Percentiles rank a stretch among this genome's conserved stretches.
These are phyloP conservation scores for Pseudovirgaria hyperparasitica DNA, from an alignment of 2,329 filamentous ascomycete genomes.

Conservation along the genomic window DNA sequence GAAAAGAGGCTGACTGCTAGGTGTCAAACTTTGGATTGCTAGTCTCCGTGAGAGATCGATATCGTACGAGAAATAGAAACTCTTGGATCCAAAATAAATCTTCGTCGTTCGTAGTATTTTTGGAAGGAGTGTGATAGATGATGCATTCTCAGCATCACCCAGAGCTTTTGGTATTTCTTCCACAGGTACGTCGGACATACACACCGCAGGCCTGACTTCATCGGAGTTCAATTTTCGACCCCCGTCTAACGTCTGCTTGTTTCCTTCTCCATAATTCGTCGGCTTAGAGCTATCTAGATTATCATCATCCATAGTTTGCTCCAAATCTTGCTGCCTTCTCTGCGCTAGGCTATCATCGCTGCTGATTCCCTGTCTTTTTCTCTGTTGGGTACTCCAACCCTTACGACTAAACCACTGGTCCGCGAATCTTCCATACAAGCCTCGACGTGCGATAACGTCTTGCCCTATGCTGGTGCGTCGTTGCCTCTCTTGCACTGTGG, in stretches of 20 bases:
- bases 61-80: constrained; percentile 94
- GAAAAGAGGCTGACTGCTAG: constrained; percentile 48
- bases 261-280: constrained; percentile 11
- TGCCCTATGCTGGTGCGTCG: constrained; percentile 54
- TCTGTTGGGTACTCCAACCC: constrained; percentile 64
- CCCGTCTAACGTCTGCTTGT: too few relatives aligned
- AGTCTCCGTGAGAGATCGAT: constrained; percentile 70
- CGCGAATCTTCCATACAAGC: constrained; percentile 80
- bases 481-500: constrained; percentile 14
- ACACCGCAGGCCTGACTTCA: constrained; percentile 5
- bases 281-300: constrained; percentile 11
- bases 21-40: constrained; percentile 25
- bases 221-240: constrained; percentile 6
- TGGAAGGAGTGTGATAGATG: constrained; percentile 46
- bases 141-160: constrained; percentile 17
- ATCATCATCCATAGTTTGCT: constrained; percentile 14
- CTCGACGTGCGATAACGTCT: constrained; percentile 73
- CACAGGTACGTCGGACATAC: constrained; percentile 11
- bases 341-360: constrained; percentile 31
- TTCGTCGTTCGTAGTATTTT: constrained; percentile 75
- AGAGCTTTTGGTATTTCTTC: constrained; percentile 22
- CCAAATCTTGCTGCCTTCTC: constrained; percentile 21
- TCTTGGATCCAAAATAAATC: constrained; percentile 68
- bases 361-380: constrained; percentile 57
- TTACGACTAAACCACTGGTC: constrained; percentile 81